Conservation (phyloP, 176 grass and related monocot species). For the Panicum miliaceum region DNA sequence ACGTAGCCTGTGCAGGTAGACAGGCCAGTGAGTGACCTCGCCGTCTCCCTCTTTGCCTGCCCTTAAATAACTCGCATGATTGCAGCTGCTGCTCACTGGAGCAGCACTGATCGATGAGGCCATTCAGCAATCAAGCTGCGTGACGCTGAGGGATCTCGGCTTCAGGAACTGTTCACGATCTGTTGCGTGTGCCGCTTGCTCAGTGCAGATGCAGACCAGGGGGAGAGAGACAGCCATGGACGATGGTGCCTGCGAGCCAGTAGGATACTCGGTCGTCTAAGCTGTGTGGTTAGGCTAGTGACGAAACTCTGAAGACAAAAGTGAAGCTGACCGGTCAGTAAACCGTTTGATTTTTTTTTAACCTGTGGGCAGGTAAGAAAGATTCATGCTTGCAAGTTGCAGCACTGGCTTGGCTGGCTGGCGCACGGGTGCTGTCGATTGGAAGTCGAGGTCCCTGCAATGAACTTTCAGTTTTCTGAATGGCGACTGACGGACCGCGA, state of each 20-base stretch:
- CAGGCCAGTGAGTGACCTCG: neutral
- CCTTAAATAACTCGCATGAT: conserved; percentile 33
- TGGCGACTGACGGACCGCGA: neutral
- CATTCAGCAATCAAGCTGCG: neutral
- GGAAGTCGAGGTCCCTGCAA: neutral
- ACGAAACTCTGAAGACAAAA: neutral
- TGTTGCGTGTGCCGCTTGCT: conserved; percentile 1
- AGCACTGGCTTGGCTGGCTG: neutral
- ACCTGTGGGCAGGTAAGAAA: neutral
- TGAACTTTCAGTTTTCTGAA: neutral
- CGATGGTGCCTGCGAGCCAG: neutral
- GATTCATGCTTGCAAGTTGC: neutral
- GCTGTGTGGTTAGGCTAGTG: neutral
- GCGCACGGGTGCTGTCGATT: neutral
- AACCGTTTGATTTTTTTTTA: neutral
- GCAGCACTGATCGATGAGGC: neutral
- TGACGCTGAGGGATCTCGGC: neutral
- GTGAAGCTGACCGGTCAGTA: neutral
- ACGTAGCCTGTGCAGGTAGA: neutral
- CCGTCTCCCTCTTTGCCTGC: neutral
- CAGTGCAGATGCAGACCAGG: neutral
- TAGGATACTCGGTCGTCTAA: neutral
- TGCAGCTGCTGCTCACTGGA: neutral
- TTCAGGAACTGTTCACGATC: conserved; percentile 18
- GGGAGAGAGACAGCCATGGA: neutral